These are phyloP conservation scores for Rhytidiadelphus loreus DNA, from an alignment of 225 moss, liverwort and hornwort genomes.

Conservation along the genomic window DNA sequence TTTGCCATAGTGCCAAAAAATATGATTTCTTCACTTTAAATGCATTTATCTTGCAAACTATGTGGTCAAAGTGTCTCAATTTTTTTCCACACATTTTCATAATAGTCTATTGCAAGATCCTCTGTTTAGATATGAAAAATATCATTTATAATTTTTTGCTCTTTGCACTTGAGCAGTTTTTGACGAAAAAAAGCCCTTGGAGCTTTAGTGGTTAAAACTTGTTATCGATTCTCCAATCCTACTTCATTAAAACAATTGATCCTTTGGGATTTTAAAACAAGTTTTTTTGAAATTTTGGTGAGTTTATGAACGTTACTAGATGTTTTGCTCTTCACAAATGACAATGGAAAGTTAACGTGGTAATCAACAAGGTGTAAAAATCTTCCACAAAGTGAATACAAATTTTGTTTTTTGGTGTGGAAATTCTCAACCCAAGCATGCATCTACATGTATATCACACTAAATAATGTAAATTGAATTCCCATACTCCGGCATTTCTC, in stretches of 20 bases:
- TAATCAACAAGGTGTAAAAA: not conserved
- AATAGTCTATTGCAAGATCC: too few species aligned
- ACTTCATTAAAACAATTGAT: not conserved
- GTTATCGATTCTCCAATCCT: rapidly evolving
- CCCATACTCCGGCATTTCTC: not conserved
- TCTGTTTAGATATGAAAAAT: too few species aligned
- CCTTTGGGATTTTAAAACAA: not conserved
- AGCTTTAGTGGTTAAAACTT: too few species aligned
- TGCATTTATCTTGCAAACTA: too few species aligned
- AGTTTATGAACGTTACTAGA: not conserved
- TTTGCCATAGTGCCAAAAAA: too few species aligned
- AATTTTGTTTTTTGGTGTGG: not conserved
- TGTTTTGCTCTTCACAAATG: not conserved
- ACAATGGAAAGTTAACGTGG: too few species aligned
- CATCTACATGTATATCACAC: not conserved
- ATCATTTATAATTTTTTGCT: too few species aligned
- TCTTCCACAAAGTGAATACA: not conserved
- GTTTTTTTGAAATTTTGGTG: not conserved
- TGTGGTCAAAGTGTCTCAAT: too few species aligned
- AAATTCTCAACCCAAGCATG: not conserved
- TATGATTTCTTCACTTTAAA: too few species aligned
- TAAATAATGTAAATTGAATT: not conserved
- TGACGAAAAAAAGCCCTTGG: too few species aligned
- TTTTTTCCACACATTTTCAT: too few species aligned
- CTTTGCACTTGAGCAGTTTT: too few species aligned